Percentiles rank a stretch among this genome's conserved stretches.
Conservation (phyloP, 805 yeast genomes). For the Zygoascus bituminiphila region DNA sequence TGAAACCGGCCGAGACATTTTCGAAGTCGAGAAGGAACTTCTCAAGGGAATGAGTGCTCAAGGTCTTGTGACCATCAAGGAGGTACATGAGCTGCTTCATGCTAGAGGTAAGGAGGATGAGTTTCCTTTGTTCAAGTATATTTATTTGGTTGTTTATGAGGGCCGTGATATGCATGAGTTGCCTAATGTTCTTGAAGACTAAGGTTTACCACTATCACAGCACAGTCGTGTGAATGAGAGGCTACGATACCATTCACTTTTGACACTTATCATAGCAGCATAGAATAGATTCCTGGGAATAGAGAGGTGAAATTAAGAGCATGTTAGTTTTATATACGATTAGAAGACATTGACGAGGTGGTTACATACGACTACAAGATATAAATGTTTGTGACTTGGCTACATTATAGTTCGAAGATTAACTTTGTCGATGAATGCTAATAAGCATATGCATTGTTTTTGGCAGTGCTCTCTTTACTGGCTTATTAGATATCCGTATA, state of each 20-base stretch:
- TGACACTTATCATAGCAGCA: not conserved
- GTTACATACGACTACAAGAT: too few relatives aligned
- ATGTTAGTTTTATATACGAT: too few relatives aligned
- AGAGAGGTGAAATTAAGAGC: not conserved
- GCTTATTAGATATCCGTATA: too few relatives aligned
- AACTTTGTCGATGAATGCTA: too few relatives aligned
- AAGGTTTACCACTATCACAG: not conserved
- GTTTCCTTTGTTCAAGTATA: slow-evolving; percentile 75
- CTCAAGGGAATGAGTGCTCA: slow-evolving; percentile 96
- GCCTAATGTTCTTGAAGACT: slow-evolving; percentile 36
- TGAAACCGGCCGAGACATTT: slow-evolving; percentile 63
- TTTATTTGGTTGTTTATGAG: slow-evolving; percentile 77
- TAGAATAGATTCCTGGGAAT: not conserved
- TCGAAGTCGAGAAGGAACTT: slow-evolving; percentile 74
- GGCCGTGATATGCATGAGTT: slow-evolving; percentile 64
- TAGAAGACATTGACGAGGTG: too few relatives aligned
- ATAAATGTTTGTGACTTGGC: too few relatives aligned
- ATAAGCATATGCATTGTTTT: too few relatives aligned
- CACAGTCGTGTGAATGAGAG: too few relatives aligned
- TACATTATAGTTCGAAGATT: too few relatives aligned
- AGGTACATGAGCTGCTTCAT: slow-evolving; percentile 76
- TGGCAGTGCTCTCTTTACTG: too few relatives aligned
- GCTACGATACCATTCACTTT: too few relatives aligned
- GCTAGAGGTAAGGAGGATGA: slow-evolving; percentile 47
- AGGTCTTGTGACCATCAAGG: slow-evolving; percentile 84